A percentile compares a stretch with the other conserved stretches of the same genome.
Evolutionary conservation across 2,329 filamentous ascomycete genomes (phyloP).

Genomic region (Colletotrichum brevisporum): DNA sequence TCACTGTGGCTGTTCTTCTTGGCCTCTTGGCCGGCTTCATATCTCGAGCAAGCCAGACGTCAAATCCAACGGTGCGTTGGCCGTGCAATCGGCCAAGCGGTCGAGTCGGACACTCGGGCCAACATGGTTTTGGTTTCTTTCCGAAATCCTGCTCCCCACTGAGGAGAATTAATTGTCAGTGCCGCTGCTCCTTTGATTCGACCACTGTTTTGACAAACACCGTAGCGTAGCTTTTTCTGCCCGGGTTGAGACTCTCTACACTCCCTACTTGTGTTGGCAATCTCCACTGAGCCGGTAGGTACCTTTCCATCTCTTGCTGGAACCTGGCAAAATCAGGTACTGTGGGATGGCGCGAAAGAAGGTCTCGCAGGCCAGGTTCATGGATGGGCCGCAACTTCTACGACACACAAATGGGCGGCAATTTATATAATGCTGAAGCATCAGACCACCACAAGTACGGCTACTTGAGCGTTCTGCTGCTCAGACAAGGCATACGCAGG

Average conservation of each 20-base stretch:
- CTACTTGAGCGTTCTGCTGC: background rate
- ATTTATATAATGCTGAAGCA: background rate
- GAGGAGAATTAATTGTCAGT: background rate
- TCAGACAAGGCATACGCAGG: slow-evolving; percentile 5
- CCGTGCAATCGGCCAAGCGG: background rate
- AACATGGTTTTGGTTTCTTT: background rate
- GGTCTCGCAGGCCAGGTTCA: slow-evolving; percentile 19
- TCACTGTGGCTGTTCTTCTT: background rate
- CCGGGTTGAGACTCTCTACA: background rate
- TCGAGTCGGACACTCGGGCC: slow-evolving; percentile 9
- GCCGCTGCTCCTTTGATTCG: slow-evolving; percentile 8
- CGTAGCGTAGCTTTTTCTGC: slow-evolving; percentile 22
- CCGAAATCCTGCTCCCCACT: slow-evolving; percentile 6
- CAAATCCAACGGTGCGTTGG: slow-evolving; percentile 11
- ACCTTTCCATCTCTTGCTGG: background rate
- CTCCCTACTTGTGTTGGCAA: background rate
- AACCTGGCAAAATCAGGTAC: slow-evolving; percentile 14
- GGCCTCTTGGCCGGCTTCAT: background rate
- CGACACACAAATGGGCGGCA: background rate
- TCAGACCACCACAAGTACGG: slow-evolving; percentile 2
- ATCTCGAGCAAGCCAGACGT: background rate
- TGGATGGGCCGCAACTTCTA: background rate
- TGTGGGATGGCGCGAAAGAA: background rate
- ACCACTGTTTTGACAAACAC: slow-evolving; percentile 5
- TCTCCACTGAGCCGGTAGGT: background rate